Percentiles rank a stretch among this genome's conserved stretches.
These are phyloP conservation scores for Naganishia sp. DNA, from an alignment of 1,284 basidiomycete genomes.

Conservation along the genomic window DNA sequence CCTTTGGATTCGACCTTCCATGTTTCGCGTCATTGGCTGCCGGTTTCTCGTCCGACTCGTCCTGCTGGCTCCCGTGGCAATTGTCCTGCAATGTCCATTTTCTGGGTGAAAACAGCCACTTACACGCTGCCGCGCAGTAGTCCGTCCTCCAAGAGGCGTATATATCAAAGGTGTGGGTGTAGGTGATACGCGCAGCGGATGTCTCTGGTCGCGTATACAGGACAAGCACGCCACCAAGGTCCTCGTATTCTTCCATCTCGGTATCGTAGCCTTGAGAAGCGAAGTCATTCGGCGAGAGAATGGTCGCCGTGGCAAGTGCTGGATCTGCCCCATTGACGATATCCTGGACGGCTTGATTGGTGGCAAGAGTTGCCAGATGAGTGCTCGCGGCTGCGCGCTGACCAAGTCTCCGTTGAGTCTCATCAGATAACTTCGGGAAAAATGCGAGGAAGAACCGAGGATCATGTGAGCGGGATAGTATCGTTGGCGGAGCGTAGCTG, in stretches of 20 bases:
- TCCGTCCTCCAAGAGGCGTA: slow-evolving; percentile 28
- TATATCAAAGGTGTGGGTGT: slow-evolving; percentile 25
- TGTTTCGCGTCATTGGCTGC: background rate
- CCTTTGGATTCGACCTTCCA: background rate
- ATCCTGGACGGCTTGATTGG: slow-evolving; percentile 14
- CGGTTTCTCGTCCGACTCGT: background rate
- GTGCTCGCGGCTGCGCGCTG: slow-evolving; percentile 5
- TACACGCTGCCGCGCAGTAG: slow-evolving; percentile 20
- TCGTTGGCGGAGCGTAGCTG: slow-evolving; percentile 25
- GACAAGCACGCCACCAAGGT: slow-evolving; percentile 22
- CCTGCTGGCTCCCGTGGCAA: background rate
- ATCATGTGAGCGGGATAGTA: slow-evolving; percentile 29
- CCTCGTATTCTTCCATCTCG: slow-evolving; percentile 24
- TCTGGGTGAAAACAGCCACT: slow-evolving; percentile 24
- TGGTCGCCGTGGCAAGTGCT: slow-evolving; percentile 4
- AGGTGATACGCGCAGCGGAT: slow-evolving; percentile 18
- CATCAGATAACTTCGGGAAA: slow-evolving; percentile 24
- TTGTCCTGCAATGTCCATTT: slow-evolving; percentile 9
- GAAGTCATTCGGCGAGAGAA: slow-evolving; percentile 4
- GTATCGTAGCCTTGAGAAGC: slow-evolving; percentile 15
- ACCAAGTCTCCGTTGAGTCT: slow-evolving; percentile 4
- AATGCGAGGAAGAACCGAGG: slow-evolving; percentile 26
- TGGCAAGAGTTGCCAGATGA: background rate
- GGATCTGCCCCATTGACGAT: slow-evolving; percentile 25
- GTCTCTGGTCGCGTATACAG: slow-evolving; percentile 25